These are phyloP conservation scores for Oleoguttula mirabilis DNA, from an alignment of 495 filamentous ascomycete species.

Conservation along the genomic window DNA sequence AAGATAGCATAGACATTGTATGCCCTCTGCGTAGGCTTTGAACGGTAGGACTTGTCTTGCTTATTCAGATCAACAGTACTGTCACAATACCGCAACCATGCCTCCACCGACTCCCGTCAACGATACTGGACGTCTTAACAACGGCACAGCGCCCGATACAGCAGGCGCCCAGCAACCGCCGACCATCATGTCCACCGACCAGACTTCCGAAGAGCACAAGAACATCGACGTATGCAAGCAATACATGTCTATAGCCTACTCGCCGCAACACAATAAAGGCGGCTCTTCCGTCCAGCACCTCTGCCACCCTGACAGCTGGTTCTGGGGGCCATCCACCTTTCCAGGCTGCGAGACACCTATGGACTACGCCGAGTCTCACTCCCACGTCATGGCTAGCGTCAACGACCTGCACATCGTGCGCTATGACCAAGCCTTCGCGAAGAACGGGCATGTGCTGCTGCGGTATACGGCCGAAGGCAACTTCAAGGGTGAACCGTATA, in stretches of 20 bases:
- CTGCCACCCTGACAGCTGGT: slow-evolving; percentile 19
- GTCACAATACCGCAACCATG: no score
- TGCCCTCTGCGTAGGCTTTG: no score
- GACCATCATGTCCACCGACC: slow-evolving; percentile 14
- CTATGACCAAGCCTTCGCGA: slow-evolving; percentile 27
- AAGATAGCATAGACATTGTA: no score
- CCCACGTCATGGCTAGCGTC: slow-evolving; percentile 27
- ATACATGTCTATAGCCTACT: slow-evolving; percentile 30
- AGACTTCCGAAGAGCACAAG: slow-evolving; percentile 22
- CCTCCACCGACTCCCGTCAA: no score
- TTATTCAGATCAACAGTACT: no score
- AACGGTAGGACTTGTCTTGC: no score
- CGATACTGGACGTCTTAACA: no score
- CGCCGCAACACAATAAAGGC: slow-evolving; percentile 24
- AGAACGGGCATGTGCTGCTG: slow-evolving; percentile 26
- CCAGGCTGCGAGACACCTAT: slow-evolving; percentile 27
- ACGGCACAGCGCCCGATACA: no score
- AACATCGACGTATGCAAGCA: slow-evolving; percentile 30
- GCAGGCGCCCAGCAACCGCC: slow-evolving; percentile 14
- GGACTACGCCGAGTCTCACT: slow-evolving; percentile 30
- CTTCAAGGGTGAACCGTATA: slow-evolving; percentile 27
- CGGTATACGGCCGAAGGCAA: slow-evolving; percentile 28
- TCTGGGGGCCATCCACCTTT: slow-evolving; percentile 25
- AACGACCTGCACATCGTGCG: slow-evolving; percentile 26
- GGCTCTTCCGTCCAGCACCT: slow-evolving; percentile 24